Conservation (phyloP, 306 rosid genomes). For the Quercus parvula region DNA sequence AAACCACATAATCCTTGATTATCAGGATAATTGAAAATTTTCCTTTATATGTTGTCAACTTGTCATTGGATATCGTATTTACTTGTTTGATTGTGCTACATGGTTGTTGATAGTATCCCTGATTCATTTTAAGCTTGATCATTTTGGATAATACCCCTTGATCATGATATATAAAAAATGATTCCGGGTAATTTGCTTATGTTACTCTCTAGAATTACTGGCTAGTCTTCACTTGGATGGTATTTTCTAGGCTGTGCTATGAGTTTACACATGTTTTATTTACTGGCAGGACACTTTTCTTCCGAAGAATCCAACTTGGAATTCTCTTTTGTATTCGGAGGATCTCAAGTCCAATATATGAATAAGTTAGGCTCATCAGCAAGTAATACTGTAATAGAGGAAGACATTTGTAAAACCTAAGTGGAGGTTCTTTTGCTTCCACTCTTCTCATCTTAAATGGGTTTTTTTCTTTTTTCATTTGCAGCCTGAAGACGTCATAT, state of each 20-base stretch:
- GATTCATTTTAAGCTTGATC: not conserved
- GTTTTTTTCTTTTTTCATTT: not conserved
- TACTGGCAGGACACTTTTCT: slow-evolving; percentile 76
- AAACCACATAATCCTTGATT: no score
- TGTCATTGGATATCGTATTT: not conserved
- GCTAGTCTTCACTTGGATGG: not conserved
- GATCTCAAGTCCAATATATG: slow-evolving; percentile 46
- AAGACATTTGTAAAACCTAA: not conserved
- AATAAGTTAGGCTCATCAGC: not conserved
- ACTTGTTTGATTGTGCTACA: not conserved
- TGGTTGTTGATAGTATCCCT: not conserved
- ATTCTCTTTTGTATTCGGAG: slow-evolving; percentile 44
- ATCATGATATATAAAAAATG: not conserved
- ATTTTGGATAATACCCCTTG: not conserved
- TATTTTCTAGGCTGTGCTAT: not conserved
- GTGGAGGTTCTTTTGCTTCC: not conserved
- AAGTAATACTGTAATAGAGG: not conserved
- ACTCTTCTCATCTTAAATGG: not conserved
- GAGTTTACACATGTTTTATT: not conserved
- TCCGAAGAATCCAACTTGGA: slow-evolving; percentile 69
- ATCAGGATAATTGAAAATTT: no score
- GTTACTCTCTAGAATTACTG: not conserved
- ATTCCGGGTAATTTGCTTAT: not conserved
- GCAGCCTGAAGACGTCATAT: not conserved
- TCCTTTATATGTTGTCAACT: no score